These are phyloP conservation scores for Lactifluus piperatus DNA, from an alignment of 768 basidiomycete genomes.

Conservation along the genomic window DNA sequence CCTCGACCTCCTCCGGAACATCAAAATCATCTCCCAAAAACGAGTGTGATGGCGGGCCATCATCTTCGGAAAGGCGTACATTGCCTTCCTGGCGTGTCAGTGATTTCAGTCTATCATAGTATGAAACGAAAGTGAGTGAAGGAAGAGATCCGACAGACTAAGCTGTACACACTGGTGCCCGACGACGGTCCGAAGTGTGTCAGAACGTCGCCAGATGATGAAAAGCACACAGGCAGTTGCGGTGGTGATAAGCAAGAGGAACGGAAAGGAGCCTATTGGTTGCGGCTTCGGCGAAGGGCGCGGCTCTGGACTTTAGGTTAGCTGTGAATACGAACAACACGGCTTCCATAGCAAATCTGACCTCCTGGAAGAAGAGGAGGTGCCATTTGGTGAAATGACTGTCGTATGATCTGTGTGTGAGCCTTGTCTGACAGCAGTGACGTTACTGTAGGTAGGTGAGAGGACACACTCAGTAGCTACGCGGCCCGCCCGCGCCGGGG, in stretches of 20 bases:
- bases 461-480: not conserved
- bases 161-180: slow-evolving; percentile 42
- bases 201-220: slow-evolving; percentile 52
- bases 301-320: slow-evolving; percentile 23
- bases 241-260: slow-evolving; percentile 46
- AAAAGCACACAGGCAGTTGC: slow-evolving; percentile 49
- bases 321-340: not conserved
- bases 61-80: slow-evolving; percentile 58
- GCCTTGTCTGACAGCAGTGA: no score
- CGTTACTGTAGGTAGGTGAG: no score
- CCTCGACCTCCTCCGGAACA: slow-evolving; percentile 29
- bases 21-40: slow-evolving; percentile 51
- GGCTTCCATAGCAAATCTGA: not conserved
- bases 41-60: slow-evolving; percentile 53
- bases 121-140: not conserved
- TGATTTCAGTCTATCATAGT: slow-evolving; percentile 41
- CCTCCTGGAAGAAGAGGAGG: slow-evolving; percentile 11
- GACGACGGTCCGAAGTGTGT: slow-evolving; percentile 43
- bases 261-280: slow-evolving; percentile 47
- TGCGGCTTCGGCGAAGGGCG: slow-evolving; percentile 48
- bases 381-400: not conserved
- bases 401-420: no score
- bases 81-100: slow-evolving; percentile 43
- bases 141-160: not conserved
- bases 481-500: not conserved